phyloP scores from a whole-genome alignment of 2,329 filamentous ascomycete genomes.

The Fusarium drepaniforme region DNA sequence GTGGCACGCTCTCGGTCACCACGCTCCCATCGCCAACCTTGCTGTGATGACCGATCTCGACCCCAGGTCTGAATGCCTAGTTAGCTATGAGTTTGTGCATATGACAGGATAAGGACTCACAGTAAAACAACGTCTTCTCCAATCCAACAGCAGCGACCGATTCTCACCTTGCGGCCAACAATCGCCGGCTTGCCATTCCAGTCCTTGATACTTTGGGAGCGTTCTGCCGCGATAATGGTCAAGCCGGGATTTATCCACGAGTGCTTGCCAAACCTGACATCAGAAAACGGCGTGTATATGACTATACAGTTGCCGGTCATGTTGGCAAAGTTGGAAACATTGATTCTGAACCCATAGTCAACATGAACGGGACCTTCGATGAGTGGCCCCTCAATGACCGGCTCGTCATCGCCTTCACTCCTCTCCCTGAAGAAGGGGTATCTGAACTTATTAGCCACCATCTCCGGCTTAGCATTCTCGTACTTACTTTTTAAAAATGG shows the following conservation, averaged over 20 bases:
- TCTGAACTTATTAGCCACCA: neutral
- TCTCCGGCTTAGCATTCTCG: neutral
- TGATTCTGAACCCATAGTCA: constrained; percentile 4
- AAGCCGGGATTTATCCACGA: constrained; percentile 2
- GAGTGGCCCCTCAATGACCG: neutral
- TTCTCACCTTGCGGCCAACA: neutral
- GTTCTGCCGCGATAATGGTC: constrained; percentile 8
- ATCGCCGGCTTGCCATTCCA: neutral
- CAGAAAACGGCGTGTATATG: constrained; percentile 5
- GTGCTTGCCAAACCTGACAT: constrained; percentile 2
- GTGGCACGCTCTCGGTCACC: constrained; percentile 1
- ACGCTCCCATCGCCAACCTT: constrained; percentile 1
- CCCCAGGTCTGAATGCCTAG: neutral
- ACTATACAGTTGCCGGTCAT: constrained; percentile 3
- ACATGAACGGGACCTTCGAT: constrained; percentile 5
- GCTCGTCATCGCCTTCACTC: neutral
- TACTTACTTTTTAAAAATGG: neutral
- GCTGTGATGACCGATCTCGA: constrained; percentile 6
- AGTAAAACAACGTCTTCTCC: neutral
- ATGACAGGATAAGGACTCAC: neutral
- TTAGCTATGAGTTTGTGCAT: neutral
- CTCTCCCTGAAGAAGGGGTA: neutral
- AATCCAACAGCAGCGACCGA: constrained; percentile 13
- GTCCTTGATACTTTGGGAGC: neutral
- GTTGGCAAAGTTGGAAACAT: neutral